Evolutionary conservation across 257 asterid species (phyloP), one percentile per base, ranked within the genome.

Genomic region (Nicotiana tabacum): DNA sequence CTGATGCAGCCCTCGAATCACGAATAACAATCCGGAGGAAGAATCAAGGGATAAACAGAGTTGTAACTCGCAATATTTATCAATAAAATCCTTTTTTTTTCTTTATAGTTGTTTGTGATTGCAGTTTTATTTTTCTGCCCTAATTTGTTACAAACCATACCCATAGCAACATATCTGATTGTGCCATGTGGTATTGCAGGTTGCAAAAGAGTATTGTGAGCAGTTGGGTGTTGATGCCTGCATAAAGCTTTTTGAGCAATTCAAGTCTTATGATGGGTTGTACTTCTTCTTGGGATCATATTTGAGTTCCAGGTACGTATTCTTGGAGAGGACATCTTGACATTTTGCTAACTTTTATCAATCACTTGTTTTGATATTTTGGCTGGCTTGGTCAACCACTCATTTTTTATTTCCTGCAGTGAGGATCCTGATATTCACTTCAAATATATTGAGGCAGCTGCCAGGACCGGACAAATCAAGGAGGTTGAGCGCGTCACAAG

Each of bases 401-500:
- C 17, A 7, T 76, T 76, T 76, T 24, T 16, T 51, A 4, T 51
- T 81, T 66, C 30, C 51, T 83, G 66, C 95, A 96, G 99, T 61
- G 99, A 95, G 97, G 99, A 96, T 85, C 97, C 98, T 65, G 99
- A 95, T 29, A 96, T 95, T 87, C 99, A 96, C 92, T 96, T 96
- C 91, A 96, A 96, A 93, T 96, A 96, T 90, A 92, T 96, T 65
- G 99, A 96, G 88, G 94, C 97, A 37, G 99, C 99, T 90, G 98
- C 99, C 13, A 96, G 95, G 92, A 96, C 99, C 37, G 99, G 99
- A 58, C 99, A 96, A 88, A 96, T 96, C 39, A 96, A 96, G 91
- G 99, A 96, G 85, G 99, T 96, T 61, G 99, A 96, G 91, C 98
- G 99, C 17, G 99, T 95, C 51, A 96, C 99, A 2, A 91, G 99